A percentile compares a stretch with the other conserved stretches of the same genome.
phyloP scores from a whole-genome alignment of 108 stramenopile genomes.

The Nannochloropsis salina region DNA sequence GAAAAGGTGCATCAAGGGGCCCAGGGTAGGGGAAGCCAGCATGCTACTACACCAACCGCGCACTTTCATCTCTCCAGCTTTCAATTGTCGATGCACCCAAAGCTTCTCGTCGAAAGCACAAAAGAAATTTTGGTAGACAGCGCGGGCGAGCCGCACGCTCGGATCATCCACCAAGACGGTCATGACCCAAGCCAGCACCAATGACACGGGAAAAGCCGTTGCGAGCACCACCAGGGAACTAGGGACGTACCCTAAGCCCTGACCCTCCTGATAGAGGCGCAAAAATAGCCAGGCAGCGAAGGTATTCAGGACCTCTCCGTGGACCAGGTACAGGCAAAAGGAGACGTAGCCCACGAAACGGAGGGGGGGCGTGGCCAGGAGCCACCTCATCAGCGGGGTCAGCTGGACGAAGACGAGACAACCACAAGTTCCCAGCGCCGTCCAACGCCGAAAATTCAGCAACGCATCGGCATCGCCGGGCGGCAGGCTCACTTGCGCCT shows the following conservation, averaged over 20 bases:
- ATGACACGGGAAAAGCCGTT: background rate
- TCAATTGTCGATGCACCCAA: background rate
- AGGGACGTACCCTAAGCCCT: background rate
- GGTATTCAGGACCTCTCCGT: background rate
- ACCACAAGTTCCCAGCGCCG: background rate
- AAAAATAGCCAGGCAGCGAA: conserved; percentile 6
- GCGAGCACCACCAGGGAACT: background rate
- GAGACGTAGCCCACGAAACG: background rate
- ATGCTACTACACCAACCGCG: too few relatives aligned
- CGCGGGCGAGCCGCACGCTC: background rate
- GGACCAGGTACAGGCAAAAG: conserved; percentile 3
- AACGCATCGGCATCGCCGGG: background rate
- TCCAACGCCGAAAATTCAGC: background rate
- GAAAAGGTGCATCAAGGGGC: too few relatives aligned
- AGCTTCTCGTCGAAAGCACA: background rate
- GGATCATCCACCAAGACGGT: background rate
- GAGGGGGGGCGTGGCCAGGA: background rate
- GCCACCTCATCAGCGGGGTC: background rate
- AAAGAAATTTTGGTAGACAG: background rate
- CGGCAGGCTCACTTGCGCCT: background rate
- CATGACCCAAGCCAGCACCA: background rate
- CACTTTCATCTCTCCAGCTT: too few relatives aligned
- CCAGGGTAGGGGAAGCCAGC: too few relatives aligned
- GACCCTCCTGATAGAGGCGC: background rate
- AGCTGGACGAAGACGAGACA: background rate